phyloP scores from a whole-genome alignment of 768 basidiomycete species.

The Serendipita indica region DNA sequence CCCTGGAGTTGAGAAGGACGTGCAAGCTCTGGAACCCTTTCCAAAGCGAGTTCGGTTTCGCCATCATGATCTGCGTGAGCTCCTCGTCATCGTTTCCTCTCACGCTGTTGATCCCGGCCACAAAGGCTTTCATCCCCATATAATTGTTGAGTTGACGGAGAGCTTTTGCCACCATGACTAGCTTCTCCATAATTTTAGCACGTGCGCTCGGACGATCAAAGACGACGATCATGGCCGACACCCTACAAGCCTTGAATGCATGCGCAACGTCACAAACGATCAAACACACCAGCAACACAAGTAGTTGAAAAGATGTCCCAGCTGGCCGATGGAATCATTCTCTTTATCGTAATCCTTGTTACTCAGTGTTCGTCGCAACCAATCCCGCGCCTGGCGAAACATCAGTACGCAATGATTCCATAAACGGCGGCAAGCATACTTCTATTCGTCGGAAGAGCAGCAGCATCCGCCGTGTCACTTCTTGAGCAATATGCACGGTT shows the following conservation, averaged over 20 bases:
- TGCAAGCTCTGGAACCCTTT: slow-evolving; percentile 76
- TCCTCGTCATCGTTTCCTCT: slow-evolving; percentile 39
- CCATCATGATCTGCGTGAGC: slow-evolving; percentile 59
- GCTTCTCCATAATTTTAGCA: slow-evolving; percentile 73
- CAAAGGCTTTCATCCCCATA: slow-evolving; percentile 78
- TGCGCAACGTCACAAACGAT: neutral
- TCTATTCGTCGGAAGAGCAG: slow-evolving; percentile 59
- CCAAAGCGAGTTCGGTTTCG: slow-evolving; percentile 47
- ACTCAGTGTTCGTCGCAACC: slow-evolving; percentile 65
- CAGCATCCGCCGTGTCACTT: slow-evolving; percentile 66
- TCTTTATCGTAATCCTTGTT: slow-evolving; percentile 50
- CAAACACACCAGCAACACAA: slow-evolving; percentile 9
- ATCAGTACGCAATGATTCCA: slow-evolving; percentile 12
- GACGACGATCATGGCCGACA: slow-evolving; percentile 77
- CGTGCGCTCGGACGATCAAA: slow-evolving; percentile 65
- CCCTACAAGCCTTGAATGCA: no score
- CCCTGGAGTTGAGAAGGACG: slow-evolving; percentile 62
- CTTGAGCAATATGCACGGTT: slow-evolving; percentile 59
- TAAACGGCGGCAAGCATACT: slow-evolving; percentile 27
- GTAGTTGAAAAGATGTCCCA: slow-evolving; percentile 30
- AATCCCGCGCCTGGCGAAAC: slow-evolving; percentile 58
- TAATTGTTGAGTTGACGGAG: slow-evolving; percentile 83
- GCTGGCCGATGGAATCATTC: slow-evolving; percentile 54
- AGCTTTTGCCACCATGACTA: slow-evolving; percentile 68
- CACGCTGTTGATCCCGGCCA: slow-evolving; percentile 74